phyloP scores from a whole-genome alignment of 257 asterid genomes.

The Ophiorrhiza pumila region DNA sequence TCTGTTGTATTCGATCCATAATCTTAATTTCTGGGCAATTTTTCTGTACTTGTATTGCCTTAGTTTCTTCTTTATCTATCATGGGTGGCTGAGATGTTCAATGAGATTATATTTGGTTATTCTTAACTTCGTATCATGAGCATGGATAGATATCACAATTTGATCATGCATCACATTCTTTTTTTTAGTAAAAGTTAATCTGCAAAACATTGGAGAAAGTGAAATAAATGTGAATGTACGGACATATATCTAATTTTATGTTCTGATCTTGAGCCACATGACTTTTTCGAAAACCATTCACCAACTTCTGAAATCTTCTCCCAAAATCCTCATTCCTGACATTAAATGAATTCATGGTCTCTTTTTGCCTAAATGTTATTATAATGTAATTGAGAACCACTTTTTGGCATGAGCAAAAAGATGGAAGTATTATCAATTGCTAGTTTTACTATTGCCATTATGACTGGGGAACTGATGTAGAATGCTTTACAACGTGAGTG shows the following conservation, averaged over 20 bases:
- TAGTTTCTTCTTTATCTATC: background rate
- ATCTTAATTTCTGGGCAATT: background rate
- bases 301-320: background rate
- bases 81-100: background rate
- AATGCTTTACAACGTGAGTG: constrained; percentile 22
- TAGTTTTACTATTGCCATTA: background rate
- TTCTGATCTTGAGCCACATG: background rate
- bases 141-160: background rate
- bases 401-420: background rate
- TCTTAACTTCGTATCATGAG: background rate
- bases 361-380: too few species aligned
- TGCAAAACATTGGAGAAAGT: background rate
- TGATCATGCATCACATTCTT: background rate
- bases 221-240: background rate
- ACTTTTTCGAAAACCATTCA: background rate
- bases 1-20: background rate
- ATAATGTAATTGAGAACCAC: background rate
- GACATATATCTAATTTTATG: background rate
- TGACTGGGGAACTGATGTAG: constrained; percentile 14
- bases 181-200: background rate
- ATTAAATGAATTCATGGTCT: background rate
- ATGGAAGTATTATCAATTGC: background rate
- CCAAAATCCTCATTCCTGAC: too few species aligned
- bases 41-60: background rate
- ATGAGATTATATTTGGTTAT: background rate